phyloP scores from a whole-genome alignment of 192 early-diverging fungal species.

The Coemansia sp. region DNA sequence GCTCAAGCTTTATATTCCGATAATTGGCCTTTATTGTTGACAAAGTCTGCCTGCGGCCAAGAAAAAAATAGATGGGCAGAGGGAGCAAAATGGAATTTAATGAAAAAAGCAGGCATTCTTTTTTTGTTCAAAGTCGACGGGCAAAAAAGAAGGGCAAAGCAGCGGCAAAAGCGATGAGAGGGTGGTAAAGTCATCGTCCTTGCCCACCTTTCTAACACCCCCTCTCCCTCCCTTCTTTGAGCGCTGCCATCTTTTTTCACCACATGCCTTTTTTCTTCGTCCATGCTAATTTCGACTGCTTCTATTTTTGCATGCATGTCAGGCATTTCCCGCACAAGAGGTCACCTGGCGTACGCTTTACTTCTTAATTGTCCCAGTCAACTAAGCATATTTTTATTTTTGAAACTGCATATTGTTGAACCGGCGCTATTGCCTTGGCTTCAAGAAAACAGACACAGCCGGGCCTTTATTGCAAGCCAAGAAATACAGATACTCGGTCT shows the following conservation, averaged over 20 bases:
- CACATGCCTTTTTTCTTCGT: background rate
- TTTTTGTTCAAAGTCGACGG: background rate
- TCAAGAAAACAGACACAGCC: too few relatives aligned
- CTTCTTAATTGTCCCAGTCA: background rate
- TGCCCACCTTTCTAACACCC: slow-evolving; percentile 7
- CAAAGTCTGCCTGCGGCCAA: background rate
- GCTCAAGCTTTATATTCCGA: background rate
- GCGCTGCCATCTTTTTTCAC: background rate
- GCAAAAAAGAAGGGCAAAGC: background rate
- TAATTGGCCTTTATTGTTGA: background rate
- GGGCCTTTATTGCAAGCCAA: background rate
- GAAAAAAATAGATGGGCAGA: background rate
- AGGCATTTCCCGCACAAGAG: background rate
- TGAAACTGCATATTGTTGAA: background rate
- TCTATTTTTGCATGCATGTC: background rate
- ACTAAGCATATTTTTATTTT: background rate
- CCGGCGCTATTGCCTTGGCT: background rate
- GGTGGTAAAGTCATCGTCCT: slow-evolving; percentile 3
- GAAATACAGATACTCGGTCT: background rate
- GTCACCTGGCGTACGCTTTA: background rate
- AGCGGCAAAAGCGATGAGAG: background rate
- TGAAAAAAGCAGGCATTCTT: background rate
- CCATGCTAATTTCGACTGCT: background rate
- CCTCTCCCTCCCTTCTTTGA: background rate
- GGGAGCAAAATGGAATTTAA: background rate